phyloP scores from a whole-genome alignment of 2,329 filamentous ascomycete species.

The Xylaria sp. region DNA sequence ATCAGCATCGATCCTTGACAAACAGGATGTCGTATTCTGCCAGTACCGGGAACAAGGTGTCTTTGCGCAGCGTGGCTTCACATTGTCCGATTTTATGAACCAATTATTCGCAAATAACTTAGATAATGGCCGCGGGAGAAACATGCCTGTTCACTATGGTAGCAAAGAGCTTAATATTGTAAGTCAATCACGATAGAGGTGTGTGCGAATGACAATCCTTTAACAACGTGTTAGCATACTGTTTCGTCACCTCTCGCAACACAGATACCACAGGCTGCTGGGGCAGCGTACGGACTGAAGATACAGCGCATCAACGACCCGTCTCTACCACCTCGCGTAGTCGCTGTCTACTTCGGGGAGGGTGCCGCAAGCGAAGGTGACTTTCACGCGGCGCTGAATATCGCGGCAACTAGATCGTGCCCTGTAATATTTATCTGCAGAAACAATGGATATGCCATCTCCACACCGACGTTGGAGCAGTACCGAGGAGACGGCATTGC shows the following conservation, averaged over 20 bases:
- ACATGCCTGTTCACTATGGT: constrained; percentile 98
- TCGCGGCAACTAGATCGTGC: constrained; percentile 87
- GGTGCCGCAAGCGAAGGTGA: constrained; percentile 91
- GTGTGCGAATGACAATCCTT: not conserved
- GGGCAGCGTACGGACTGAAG: constrained; percentile 88
- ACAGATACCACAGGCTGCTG: constrained; percentile 88
- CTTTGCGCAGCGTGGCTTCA: constrained; percentile 89
- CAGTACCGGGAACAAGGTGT: constrained; percentile 96
- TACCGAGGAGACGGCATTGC: constrained; percentile 93
- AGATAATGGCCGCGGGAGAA: constrained; percentile 83
- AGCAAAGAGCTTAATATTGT: constrained; percentile 86
- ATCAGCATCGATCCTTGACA: constrained; percentile 83
- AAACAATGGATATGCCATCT: constrained; percentile 93
- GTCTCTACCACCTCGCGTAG: constrained; percentile 73
- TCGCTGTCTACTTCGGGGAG: constrained; percentile 89
- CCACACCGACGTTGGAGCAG: constrained; percentile 88
- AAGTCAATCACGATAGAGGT: constrained; percentile 48
- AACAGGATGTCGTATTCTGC: constrained; percentile 89
- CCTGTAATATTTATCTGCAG: constrained; percentile 91
- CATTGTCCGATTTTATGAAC: constrained; percentile 89
- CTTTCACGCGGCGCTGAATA: constrained; percentile 91
- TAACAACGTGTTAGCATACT: constrained; percentile 70
- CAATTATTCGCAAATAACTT: constrained; percentile 90
- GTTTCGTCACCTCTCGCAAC: constrained; percentile 88
- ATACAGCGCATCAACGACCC: constrained; percentile 80